Base-by-base conservation (phyloP, 306 rosid species). In the Mimosa bimucronata region DNA sequence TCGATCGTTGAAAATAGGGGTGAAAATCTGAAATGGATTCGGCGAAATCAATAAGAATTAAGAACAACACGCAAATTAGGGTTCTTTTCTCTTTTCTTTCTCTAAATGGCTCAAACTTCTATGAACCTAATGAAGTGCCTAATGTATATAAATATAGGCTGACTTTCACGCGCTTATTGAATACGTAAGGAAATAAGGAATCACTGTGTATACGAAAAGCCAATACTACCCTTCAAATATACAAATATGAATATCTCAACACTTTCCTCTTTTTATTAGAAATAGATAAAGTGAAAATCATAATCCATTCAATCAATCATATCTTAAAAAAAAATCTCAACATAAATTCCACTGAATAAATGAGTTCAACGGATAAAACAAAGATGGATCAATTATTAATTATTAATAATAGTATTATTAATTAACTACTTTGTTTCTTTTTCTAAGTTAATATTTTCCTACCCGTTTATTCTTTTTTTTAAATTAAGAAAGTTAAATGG, bases 31-130 rank as follows among this genome's bases (percentile, higher is more conserved):
- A n/a, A 65, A 71, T 28, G 19, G 19, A 71, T 14, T 53, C 14
- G 34, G 52, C 25, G 42, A 23, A 12, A 40, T 11, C 53, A 69
- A 40, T 1, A 60, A 44, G n/a, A 62, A 40, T 53, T 1, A 68
- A 52, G 26, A 62, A 46, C 53, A 42, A 66, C 13, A 55, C 55
- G 38, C 37, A 58, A 84, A 74, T 83, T 83, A 85, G 87, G 90
- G 85, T 79, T 78, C 30, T 85, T 12, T 21, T 23, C 34, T 6
- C 9, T 3, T 77, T 2, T 23, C 0, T 80, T 5, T 71, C 8
- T 48, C 6, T 73, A 8, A 48, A 23, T 48, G 23, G 15, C 34
- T 14, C 73, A 40, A 11, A 68, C 46, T 67, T 7, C 9, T 0
- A n/a, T 26, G 29, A 9, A 41, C 1, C 30, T 11, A 9, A 61